These are phyloP conservation scores for Fusarium subglutinans DNA, from an alignment of 2,329 filamentous ascomycete species.

Conservation along the genomic window DNA sequence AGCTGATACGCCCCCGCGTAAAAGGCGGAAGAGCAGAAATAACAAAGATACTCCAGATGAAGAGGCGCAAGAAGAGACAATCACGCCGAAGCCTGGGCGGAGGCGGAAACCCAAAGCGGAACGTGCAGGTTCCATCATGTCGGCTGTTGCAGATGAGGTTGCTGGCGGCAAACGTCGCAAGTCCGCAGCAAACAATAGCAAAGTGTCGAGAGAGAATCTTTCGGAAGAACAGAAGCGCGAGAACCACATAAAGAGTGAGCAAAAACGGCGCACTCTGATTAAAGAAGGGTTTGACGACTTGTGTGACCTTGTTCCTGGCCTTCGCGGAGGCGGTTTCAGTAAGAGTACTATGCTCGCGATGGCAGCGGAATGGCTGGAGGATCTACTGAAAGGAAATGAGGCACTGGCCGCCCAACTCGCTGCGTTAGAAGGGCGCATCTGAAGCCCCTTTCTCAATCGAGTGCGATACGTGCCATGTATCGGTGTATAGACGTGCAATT, in stretches of 20 bases:
- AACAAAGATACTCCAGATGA: constrained; percentile 54
- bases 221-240: constrained; percentile 83
- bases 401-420: constrained; percentile 63
- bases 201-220: constrained; percentile 73
- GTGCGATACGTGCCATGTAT: not conserved
- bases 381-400: constrained; percentile 75
- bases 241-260: constrained; percentile 88
- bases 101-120: constrained; percentile 61
- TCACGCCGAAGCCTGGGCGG: constrained; percentile 47
- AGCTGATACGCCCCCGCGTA: constrained; percentile 55
- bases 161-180: constrained; percentile 60
- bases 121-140: constrained; percentile 42
- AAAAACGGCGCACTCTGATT: constrained; percentile 84
- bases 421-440: constrained; percentile 42
- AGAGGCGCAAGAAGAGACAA: constrained; percentile 52
- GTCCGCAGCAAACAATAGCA: constrained; percentile 54
- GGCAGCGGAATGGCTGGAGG: constrained; percentile 81
- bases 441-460: not conserved
- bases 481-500: constrained; percentile 26
- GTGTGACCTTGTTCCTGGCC: constrained; percentile 77
- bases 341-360: constrained; percentile 83
- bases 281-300: constrained; percentile 85
- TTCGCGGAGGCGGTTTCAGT: constrained; percentile 79
- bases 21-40: constrained; percentile 64
- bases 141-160: constrained; percentile 48